A percentile compares a stretch with the other conserved stretches of the same genome.
Conservation (phyloP, 2,329 filamentous ascomycete genomes). For the Fonsecaea pugnacius region DNA sequence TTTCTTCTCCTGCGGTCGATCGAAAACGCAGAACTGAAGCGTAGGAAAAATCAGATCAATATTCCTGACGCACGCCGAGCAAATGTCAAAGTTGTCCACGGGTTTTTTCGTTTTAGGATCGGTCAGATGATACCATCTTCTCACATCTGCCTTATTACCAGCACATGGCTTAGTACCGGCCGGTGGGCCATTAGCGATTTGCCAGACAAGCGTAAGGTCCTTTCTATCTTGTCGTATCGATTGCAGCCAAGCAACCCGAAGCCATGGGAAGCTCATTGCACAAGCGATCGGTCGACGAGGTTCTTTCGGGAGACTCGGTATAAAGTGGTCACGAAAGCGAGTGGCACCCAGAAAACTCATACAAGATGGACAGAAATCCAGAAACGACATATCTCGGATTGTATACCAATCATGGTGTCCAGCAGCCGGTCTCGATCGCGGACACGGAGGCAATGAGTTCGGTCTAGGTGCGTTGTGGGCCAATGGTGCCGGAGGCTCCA, state of each 20-base stretch:
- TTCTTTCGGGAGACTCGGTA: constrained; percentile 62
- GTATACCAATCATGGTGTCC: constrained; percentile 81
- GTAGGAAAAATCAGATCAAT: constrained; percentile 75
- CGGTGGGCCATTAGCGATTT: constrained; percentile 65
- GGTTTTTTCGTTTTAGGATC: constrained; percentile 68
- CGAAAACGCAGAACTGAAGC: constrained; percentile 51
- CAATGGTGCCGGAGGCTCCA: constrained; percentile 14
- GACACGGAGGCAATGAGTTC: constrained; percentile 65
- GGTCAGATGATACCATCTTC: constrained; percentile 75
- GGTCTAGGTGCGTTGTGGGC: constrained; percentile 11
- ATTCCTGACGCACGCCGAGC: constrained; percentile 72
- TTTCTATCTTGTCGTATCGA: constrained; percentile 71
- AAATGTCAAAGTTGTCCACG: constrained; percentile 74
- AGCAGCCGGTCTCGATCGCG: constrained; percentile 64
- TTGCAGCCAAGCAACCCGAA: constrained; percentile 80
- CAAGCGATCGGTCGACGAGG: constrained; percentile 67
- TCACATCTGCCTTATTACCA: constrained; percentile 59
- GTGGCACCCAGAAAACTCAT: constrained; percentile 73
- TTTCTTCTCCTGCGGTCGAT: constrained; percentile 43
- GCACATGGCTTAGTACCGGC: constrained; percentile 63
- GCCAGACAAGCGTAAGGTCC: constrained; percentile 71
- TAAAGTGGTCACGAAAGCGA: constrained; percentile 69
- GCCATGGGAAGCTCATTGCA: constrained; percentile 81
- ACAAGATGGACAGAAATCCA: constrained; percentile 83
- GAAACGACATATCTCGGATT: constrained; percentile 68